Conservation (phyloP, 352 stramenopile genomes). For the Globisporangium carolinianum region DNA sequence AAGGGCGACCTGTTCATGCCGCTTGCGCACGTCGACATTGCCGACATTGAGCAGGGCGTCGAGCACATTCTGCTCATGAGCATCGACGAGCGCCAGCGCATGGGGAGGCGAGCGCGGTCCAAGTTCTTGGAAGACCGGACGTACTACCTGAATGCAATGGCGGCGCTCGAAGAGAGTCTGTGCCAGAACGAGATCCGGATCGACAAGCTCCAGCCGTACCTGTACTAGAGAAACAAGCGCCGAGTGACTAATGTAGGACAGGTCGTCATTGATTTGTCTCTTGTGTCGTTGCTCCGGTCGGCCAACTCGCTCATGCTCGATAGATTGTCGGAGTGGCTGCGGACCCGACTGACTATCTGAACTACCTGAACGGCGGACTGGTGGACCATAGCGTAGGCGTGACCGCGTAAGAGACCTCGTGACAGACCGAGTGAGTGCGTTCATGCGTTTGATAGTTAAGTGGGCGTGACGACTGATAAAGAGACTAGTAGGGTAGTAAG, state of each 20-base stretch:
- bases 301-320: too few relatives aligned
- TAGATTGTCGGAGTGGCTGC: too few relatives aligned
- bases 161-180: conserved; percentile 64
- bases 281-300: too few relatives aligned
- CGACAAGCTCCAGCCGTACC: conserved; percentile 66
- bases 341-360: too few relatives aligned
- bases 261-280: neutral
- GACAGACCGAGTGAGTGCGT: too few relatives aligned
- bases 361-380: too few relatives aligned
- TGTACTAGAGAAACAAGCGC: conserved; percentile 38
- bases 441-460: too few relatives aligned
- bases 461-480: too few relatives aligned
- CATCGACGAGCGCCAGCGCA: conserved; percentile 64
- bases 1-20: conserved; percentile 84
- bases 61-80: conserved; percentile 66
- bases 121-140: conserved; percentile 73
- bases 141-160: conserved; percentile 80
- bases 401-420: too few relatives aligned
- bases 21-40: conserved; percentile 48
- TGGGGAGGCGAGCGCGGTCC: conserved; percentile 56
- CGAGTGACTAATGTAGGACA: too few relatives aligned
- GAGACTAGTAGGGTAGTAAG: too few relatives aligned
- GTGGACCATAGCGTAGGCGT: too few relatives aligned
- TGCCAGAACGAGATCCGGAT: conserved; percentile 77
- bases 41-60: conserved; percentile 58